Percentiles rank a stretch among this genome's conserved stretches.
These are phyloP conservation scores for Tricholoma flavovirens DNA, from an alignment of 768 basidiomycete genomes.

Conservation along the genomic window DNA sequence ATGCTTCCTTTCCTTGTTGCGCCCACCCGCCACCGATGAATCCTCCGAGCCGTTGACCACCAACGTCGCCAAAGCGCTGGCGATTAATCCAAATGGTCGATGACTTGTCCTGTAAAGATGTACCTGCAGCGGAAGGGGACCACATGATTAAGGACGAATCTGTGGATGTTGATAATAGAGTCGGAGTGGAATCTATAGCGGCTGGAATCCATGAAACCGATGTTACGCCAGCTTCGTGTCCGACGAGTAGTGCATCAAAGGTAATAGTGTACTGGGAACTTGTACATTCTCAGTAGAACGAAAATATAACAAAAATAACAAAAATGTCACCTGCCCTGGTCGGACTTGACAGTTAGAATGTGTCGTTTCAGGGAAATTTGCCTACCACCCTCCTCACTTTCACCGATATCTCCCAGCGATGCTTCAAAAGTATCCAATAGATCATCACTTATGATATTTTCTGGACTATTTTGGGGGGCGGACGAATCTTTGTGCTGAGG, in stretches of 20 bases:
- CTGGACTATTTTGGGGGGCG: conserved; percentile 8
- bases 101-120: conserved; percentile 28
- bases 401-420: conserved; percentile 63
- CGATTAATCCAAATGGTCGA: conserved; percentile 84
- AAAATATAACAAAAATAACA: not conserved
- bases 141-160: conserved; percentile 96
- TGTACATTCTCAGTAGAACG: not conserved
- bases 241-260: conserved; percentile 90
- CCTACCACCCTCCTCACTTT: conserved; percentile 71
- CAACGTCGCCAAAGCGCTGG: conserved; percentile 91
- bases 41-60: conserved; percentile 85
- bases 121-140: conserved; percentile 62
- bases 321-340: conserved; percentile 31
- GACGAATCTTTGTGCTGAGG: conserved; percentile 30
- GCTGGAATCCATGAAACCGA: conserved; percentile 76
- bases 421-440: conserved; percentile 86
- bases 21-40: conserved; percentile 92
- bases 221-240: conserved; percentile 94
- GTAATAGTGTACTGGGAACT: conserved; percentile 65
- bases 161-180: conserved; percentile 86
- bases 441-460: conserved; percentile 52
- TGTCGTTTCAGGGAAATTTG: conserved; percentile 90
- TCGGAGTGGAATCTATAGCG: conserved; percentile 27
- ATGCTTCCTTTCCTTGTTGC: conserved; percentile 48
- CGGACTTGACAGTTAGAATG: conserved; percentile 58